Conservation (phyloP, 2,329 filamentous ascomycete species). For the Cercospora citrullina region DNA sequence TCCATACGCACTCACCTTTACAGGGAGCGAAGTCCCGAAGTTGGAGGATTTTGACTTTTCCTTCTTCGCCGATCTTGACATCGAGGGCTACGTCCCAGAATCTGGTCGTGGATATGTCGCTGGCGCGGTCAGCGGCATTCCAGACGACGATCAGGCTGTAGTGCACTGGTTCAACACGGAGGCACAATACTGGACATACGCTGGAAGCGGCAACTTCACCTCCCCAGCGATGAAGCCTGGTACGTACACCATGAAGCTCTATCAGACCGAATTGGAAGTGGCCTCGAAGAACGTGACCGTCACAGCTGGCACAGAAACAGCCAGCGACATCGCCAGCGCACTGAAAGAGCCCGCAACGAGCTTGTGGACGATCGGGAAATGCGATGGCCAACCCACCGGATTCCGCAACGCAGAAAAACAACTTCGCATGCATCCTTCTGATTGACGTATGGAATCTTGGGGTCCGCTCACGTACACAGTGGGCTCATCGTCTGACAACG, state of each 20-base stretch:
- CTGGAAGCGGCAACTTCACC: conserved; percentile 58
- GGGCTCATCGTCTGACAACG: conserved; percentile 2
- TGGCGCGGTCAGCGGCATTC: conserved; percentile 61
- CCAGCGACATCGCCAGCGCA: conserved; percentile 54
- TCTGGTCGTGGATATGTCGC: conserved; percentile 59
- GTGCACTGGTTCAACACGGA: conserved; percentile 65
- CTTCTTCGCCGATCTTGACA: conserved; percentile 60
- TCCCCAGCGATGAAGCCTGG: conserved; percentile 68
- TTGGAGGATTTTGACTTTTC: conserved; percentile 51
- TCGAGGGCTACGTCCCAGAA: conserved; percentile 59
- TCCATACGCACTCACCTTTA: conserved; percentile 64
- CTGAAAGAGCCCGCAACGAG: conserved; percentile 50
- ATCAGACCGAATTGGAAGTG: conserved; percentile 60
- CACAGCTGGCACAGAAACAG: conserved; percentile 51
- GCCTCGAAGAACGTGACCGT: conserved; percentile 54
- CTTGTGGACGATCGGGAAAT: conserved; percentile 65
- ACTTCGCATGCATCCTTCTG: conserved; percentile 67
- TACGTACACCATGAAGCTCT: conserved; percentile 68
- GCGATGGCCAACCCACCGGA: conserved; percentile 60
- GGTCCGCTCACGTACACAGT: conserved; percentile 15
- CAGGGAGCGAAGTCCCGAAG: conserved; percentile 57
- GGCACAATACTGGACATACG: conserved; percentile 66
- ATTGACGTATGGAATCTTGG: conserved; percentile 20
- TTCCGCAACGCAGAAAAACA: conserved; percentile 69
- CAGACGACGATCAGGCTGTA: conserved; percentile 55